Evolutionary conservation across 495 filamentous ascomycete species (phyloP).

Genomic region (Penicillium flavigenum): DNA sequence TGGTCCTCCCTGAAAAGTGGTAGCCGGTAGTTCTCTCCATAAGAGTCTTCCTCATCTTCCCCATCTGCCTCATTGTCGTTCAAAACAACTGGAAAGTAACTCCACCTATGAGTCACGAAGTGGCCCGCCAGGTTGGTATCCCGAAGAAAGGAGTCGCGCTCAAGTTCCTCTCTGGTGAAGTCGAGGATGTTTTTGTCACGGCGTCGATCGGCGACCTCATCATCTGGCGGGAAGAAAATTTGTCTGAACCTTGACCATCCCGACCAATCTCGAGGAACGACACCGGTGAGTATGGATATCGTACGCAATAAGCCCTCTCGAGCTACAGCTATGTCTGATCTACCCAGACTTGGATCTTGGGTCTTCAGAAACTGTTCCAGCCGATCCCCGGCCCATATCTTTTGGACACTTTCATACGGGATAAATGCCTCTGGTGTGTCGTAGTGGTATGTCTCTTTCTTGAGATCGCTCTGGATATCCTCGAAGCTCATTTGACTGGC

Average conservation of each 20-base stretch:
- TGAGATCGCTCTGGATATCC: not conserved
- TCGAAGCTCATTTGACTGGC: not conserved
- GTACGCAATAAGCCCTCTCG: not conserved
- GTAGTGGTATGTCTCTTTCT: not conserved
- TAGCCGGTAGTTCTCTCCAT: not conserved
- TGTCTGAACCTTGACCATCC: constrained; percentile 6
- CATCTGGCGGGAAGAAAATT: not conserved
- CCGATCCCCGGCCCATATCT: constrained; percentile 5
- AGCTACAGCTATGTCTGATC: not conserved
- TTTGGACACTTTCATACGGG: not conserved
- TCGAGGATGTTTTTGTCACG: constrained; percentile 1
- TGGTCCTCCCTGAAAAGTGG: not conserved
- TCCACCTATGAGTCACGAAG: not conserved
- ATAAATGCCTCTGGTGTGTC: constrained; percentile 1
- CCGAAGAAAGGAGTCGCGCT: constrained; percentile 3
- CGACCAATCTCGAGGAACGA: not conserved
- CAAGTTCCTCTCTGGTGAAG: not conserved
- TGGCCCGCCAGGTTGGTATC: not conserved
- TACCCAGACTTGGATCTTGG: not conserved
- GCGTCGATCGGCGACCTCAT: not conserved
- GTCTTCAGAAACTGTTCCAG: constrained; percentile 2
- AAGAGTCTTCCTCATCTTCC: not conserved
- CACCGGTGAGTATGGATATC: not conserved
- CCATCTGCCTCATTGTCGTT: not conserved
- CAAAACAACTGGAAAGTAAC: not conserved